A percentile compares a stretch with the other conserved stretches of the same genome.
Evolutionary conservation across 345 rosid species (phyloP).

Genomic region (Geranium rotundifolium): DNA sequence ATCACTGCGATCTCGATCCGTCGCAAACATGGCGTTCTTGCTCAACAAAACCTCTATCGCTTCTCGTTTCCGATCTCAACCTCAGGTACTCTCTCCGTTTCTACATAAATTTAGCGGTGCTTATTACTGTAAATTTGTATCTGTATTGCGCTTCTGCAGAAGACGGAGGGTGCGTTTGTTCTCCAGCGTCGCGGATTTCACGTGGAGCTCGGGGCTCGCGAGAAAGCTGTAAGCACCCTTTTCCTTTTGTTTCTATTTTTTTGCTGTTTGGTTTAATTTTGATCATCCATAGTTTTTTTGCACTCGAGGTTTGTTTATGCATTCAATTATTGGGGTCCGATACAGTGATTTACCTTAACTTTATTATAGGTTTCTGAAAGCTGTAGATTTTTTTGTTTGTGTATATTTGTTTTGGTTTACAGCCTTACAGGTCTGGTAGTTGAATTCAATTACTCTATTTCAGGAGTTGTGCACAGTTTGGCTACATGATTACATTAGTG

Average conservation of each 20-base stretch:
- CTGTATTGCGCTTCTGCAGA: conserved; percentile 16
- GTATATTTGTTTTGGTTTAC: too few relatives aligned
- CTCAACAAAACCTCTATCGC: conserved; percentile 34
- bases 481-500: too few relatives aligned
- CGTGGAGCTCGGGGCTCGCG: conserved; percentile 74
- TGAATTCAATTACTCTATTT: too few relatives aligned
- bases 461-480: too few relatives aligned
- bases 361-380: too few relatives aligned
- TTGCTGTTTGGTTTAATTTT: neutral
- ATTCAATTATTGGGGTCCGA: neutral
- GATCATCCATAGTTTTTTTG: neutral
- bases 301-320: neutral
- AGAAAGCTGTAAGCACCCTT: conserved; percentile 62
- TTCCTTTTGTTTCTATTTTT: conserved; percentile 1
- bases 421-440: too few relatives aligned
- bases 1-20: neutral
- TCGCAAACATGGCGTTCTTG: conserved; percentile 46
- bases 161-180: conserved; percentile 27
- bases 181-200: conserved; percentile 57
- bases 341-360: neutral
- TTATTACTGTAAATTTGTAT: conserved; percentile 4
- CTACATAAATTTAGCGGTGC: neutral
- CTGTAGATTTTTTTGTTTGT: too few relatives aligned
- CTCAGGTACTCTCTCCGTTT: conserved; percentile 29
- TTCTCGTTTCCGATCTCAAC: conserved; percentile 46